A percentile compares a stretch with the other conserved stretches of the same genome.
Evolutionary conservation across 768 basidiomycete genomes (phyloP).

Genomic region (Holtermannia corniformis): DNA sequence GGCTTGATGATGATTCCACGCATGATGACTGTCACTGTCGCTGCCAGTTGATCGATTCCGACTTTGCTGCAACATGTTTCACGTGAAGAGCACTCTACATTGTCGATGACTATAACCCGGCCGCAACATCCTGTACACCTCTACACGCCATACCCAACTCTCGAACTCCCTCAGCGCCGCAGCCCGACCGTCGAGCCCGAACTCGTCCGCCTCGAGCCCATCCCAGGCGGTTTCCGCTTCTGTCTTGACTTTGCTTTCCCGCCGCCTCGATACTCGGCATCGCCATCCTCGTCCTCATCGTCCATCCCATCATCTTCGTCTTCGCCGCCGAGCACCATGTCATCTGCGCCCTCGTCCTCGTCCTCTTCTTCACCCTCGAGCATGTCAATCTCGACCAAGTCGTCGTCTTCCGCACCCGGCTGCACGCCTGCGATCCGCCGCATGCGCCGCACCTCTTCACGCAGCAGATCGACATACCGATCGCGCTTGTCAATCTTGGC

Average conservation of each 20-base stretch:
- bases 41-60: too few relatives aligned
- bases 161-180: neutral
- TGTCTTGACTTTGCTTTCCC: conserved; percentile 36
- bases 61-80: too few relatives aligned
- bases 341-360: conserved; percentile 30
- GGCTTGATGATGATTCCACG: neutral
- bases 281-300: conserved; percentile 42
- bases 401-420: conserved; percentile 7
- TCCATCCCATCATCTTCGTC: conserved; percentile 40
- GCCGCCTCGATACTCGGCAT: conserved; percentile 49
- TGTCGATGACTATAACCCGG: too few relatives aligned
- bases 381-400: conserved; percentile 11
- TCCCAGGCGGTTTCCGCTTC: neutral
- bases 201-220: neutral
- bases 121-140: neutral
- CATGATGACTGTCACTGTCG: too few relatives aligned
- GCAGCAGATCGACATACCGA: conserved; percentile 59
- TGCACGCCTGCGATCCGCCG: conserved; percentile 34
- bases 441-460: conserved; percentile 58
- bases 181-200: neutral
- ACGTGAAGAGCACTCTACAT: too few relatives aligned
- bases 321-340: conserved; percentile 38
- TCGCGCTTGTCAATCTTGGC: conserved; percentile 70
- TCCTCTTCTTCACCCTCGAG: conserved; percentile 11
- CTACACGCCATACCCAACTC: neutral